Evolutionary conservation across 768 basidiomycete species (phyloP), one percentile per base, ranked within the genome.

Genomic region (Rhodotorula sphaerocarpa): DNA sequence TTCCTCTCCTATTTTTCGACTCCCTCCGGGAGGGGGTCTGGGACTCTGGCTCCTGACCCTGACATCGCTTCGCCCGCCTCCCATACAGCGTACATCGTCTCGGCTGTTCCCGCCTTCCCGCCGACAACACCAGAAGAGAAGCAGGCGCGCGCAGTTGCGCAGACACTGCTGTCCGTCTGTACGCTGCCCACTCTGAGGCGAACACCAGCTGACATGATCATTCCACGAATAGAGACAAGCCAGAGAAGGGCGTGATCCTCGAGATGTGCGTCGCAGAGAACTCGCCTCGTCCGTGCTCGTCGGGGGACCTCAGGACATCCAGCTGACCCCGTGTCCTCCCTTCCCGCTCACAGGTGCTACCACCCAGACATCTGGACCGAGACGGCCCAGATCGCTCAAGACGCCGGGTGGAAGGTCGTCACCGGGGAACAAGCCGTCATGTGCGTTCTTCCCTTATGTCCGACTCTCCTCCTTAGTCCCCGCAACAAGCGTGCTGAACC

Each of bases 371-470:
- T 61, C 46, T 67, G 63, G 65, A 71, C 70, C 1, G 53, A 53
- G n/a, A 46, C 67, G 34, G 60, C 60, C 12, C 55, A 61, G 25
- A 48, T 44, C 53, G 28, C 70, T 0, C 44, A 69, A 33, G 65
- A 67, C 44, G 57, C 61, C 3, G 67, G 65, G 28, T 71, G 70
- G 70, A 57, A 65, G 20, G 67, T 71, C 34, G 62, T 71, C 0
- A 71, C 67, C 0, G 70, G 70, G 18, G 70, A 71, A 45, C 55
- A 59, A 21, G 60, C 70, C 11, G 69, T 71, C 67, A 69, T 71
- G 58, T 66, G 41, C 47, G 63, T 59, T 21, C 7, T 21, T 25
- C 27, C 2, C 28, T 31, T 25, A 14, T n/a, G 43, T 6, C 18
- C 31, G 5, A 3, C 44, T 36, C 23, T 47, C 33, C 23, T 25